These are phyloP conservation scores for Fusarium albidum DNA, from an alignment of 2,329 filamentous ascomycete species.

Conservation along the genomic window DNA sequence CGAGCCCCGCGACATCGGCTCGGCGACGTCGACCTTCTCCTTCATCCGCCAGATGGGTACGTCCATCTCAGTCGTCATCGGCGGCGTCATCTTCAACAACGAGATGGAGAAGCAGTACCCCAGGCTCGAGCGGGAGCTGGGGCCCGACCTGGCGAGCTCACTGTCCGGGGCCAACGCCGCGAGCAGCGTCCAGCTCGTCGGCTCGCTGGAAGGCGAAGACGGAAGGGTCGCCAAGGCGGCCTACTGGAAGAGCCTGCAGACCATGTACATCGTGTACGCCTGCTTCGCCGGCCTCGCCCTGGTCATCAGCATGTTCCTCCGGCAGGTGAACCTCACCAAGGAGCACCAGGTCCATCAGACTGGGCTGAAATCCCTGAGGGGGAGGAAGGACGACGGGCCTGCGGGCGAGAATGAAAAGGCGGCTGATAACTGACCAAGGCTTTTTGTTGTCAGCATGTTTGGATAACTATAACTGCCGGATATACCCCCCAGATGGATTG, in stretches of 20 bases:
- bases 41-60: slow-evolving; percentile 76
- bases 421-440: slow-evolving; percentile 17
- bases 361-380: slow-evolving; percentile 56
- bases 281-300: slow-evolving; percentile 58
- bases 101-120: slow-evolving; percentile 67
- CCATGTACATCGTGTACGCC: slow-evolving; percentile 67
- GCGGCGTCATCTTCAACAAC: slow-evolving; percentile 83
- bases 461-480: no score
- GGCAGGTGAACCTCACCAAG: slow-evolving; percentile 60
- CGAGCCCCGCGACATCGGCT: slow-evolving; percentile 70
- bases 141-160: slow-evolving; percentile 55
- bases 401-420: slow-evolving; percentile 20
- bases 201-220: slow-evolving; percentile 56
- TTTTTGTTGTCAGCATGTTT: no score
- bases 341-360: slow-evolving; percentile 67
- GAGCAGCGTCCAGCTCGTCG: slow-evolving; percentile 66
- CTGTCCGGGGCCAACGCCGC: slow-evolving; percentile 69
- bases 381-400: slow-evolving; percentile 36
- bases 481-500: slow-evolving; percentile 2
- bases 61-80: slow-evolving; percentile 73
- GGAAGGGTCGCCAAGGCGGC: slow-evolving; percentile 53
- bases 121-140: slow-evolving; percentile 58
- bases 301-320: slow-evolving; percentile 56
- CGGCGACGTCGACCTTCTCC: slow-evolving; percentile 71
- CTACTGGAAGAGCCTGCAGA: slow-evolving; percentile 59